A percentile compares a stretch with the other conserved stretches of the same genome.
Conservation (phyloP, 805 yeast genomes). For the Cyberlindnera japonica region DNA sequence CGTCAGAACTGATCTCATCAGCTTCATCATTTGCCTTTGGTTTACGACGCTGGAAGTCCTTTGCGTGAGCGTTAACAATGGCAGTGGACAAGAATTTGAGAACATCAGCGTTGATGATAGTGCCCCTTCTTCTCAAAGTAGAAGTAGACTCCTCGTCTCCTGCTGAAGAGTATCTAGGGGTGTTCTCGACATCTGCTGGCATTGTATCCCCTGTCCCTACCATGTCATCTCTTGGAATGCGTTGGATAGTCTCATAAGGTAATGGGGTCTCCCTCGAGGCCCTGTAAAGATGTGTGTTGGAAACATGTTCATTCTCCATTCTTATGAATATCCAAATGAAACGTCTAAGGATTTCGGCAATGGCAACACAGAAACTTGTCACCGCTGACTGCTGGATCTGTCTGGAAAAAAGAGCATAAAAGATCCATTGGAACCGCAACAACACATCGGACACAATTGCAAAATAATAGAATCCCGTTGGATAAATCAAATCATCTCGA, state of each 20-base stretch:
- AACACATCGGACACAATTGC: slow-evolving; percentile 74
- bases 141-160: slow-evolving; percentile 2
- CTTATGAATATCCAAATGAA: slow-evolving; percentile 89
- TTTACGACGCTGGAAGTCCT: slow-evolving; percentile 63
- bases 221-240: slow-evolving; percentile 26
- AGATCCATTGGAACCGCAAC: slow-evolving; percentile 87
- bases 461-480: slow-evolving; percentile 57
- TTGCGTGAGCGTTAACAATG: slow-evolving; percentile 73
- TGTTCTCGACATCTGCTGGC: slow-evolving; percentile 9
- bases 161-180: slow-evolving; percentile 5
- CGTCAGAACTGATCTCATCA: slow-evolving; percentile 24
- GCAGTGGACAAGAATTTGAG: slow-evolving; percentile 48
- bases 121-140: slow-evolving; percentile 20
- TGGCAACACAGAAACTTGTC: slow-evolving; percentile 77
- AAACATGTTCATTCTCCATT: slow-evolving; percentile 94
- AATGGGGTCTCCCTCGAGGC: slow-evolving; percentile 85
- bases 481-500: slow-evolving; percentile 70
- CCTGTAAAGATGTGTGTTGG: slow-evolving; percentile 79
- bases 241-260: slow-evolving; percentile 58
- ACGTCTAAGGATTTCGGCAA: slow-evolving; percentile 79
- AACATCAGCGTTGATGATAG: slow-evolving; percentile 24
- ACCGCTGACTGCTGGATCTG: slow-evolving; percentile 86
- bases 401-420: slow-evolving; percentile 72
- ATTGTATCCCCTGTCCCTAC: slow-evolving; percentile 2
- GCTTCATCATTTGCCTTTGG: slow-evolving; percentile 15